Evolutionary conservation across 2,329 filamentous ascomycete genomes (phyloP).

Genomic region (Fusarium beomiforme): DNA sequence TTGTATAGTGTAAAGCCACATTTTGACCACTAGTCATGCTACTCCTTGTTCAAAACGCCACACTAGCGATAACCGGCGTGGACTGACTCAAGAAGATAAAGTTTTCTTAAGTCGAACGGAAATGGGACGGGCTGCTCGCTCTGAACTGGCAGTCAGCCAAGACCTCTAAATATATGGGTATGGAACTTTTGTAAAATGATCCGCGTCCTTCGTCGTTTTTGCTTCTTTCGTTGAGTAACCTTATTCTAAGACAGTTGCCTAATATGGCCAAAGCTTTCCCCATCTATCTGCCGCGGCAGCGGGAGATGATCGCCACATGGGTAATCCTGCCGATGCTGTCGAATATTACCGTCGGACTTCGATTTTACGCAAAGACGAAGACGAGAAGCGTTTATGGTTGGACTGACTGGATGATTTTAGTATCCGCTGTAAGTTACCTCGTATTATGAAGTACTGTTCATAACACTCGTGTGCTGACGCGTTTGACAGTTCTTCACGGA

Average conservation of each 20-base stretch:
- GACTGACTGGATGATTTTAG: conserved; percentile 16
- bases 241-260: not conserved
- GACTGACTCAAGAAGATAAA: not conserved
- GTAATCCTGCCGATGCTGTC: not conserved
- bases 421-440: not conserved
- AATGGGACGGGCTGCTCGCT: not conserved
- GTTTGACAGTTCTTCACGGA: not conserved
- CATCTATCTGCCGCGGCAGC: conserved; percentile 2
- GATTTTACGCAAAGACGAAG: conserved; percentile 14
- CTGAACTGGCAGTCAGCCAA: not conserved
- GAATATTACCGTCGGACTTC: not conserved
- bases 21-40: not conserved
- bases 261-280: conserved; percentile 7
- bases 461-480: not conserved
- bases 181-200: conserved; percentile 17
- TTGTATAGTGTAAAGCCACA: not conserved
- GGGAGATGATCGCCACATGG: not conserved
- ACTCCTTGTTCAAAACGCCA: not conserved
- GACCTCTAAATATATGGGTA: not conserved
- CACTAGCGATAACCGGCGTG: not conserved
- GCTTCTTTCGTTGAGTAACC: not conserved
- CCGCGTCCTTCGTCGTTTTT: not conserved
- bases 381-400: conserved; percentile 6
- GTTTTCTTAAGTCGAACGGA: not conserved
- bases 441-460: rapidly evolving